Evolutionary conservation across 495 filamentous ascomycete species (phyloP).

Genomic region (Neurospora sp.): DNA sequence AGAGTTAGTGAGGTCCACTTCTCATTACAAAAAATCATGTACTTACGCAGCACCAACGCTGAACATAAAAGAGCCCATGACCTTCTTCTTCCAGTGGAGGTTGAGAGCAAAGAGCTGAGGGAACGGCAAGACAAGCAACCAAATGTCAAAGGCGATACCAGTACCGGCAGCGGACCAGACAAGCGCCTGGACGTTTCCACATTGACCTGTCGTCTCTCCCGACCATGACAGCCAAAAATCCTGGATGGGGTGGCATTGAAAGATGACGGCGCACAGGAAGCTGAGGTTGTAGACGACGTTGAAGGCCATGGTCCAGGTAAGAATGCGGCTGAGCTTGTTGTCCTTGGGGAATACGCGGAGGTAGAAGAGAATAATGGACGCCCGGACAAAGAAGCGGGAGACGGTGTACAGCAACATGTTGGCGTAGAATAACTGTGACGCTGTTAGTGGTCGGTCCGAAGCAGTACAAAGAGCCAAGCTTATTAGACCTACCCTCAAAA

Average conservation of each 20-base stretch:
- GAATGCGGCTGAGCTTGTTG: constrained; percentile 17
- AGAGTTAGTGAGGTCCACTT: not conserved
- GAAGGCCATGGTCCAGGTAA: constrained; percentile 20
- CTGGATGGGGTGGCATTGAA: constrained; percentile 35
- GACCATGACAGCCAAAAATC: constrained; percentile 24
- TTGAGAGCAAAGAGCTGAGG: constrained; percentile 23
- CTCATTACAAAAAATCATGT: too few relatives aligned
- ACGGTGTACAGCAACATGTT: constrained; percentile 28
- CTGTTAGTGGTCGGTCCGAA: not conserved
- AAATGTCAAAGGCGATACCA: constrained; percentile 26
- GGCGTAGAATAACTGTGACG: constrained; percentile 11
- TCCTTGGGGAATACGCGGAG: constrained; percentile 35
- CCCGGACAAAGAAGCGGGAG: constrained; percentile 29
- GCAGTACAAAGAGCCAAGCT: not conserved
- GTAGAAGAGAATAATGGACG: constrained; percentile 42
- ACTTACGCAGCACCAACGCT: constrained; percentile 26
- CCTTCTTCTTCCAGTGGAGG: constrained; percentile 25
- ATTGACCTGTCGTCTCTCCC: constrained; percentile 13
- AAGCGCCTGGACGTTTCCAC: constrained; percentile 21
- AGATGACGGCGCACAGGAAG: constrained; percentile 26
- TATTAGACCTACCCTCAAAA: constrained; percentile 7
- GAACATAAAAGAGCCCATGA: constrained; percentile 28
- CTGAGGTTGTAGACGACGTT: constrained; percentile 27
- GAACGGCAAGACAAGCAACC: constrained; percentile 29
- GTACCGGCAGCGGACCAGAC: constrained; percentile 20